Evolutionary conservation across 305 asterid species (phyloP).

Genomic region (Galium porrigens): DNA sequence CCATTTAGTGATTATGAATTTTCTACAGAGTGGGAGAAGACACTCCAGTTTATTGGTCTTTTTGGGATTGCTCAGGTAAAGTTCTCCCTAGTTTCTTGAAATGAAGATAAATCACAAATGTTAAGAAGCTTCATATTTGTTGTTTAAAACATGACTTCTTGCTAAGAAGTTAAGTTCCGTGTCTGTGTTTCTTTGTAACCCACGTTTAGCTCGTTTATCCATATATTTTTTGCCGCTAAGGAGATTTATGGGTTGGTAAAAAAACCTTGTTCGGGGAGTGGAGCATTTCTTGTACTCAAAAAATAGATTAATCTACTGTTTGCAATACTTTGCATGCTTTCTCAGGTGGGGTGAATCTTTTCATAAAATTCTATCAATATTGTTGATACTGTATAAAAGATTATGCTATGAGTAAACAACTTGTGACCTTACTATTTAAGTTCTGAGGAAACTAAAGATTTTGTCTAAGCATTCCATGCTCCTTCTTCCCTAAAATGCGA

Average conservation of each 20-base stretch:
- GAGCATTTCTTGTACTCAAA: not conserved
- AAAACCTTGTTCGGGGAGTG: not conserved
- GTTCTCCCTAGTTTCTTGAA: constrained; percentile 3
- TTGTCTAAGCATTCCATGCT: not conserved
- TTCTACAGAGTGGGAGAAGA: constrained; percentile 73
- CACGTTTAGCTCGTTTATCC: not conserved
- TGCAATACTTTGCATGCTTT: not conserved
- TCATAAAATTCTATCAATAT: not conserved
- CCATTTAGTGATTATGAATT: constrained; percentile 14
- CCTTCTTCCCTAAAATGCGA: not conserved
- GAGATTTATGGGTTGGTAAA: not conserved
- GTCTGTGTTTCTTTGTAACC: not conserved
- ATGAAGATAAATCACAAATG: not conserved
- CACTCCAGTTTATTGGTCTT: constrained; percentile 53
- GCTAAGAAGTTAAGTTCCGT: not conserved
- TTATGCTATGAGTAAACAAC: not conserved
- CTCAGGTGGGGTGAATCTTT: not conserved
- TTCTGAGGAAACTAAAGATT: not conserved
- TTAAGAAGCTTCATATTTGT: not conserved
- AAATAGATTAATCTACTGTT: not conserved
- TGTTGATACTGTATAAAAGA: not conserved
- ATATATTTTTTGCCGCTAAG: not conserved
- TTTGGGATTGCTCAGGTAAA: constrained; percentile 59
- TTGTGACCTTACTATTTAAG: not conserved
- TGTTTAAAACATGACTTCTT: not conserved